phyloP scores from a whole-genome alignment of 2,329 filamentous ascomycete species.

The Penicillium vulpinum region DNA sequence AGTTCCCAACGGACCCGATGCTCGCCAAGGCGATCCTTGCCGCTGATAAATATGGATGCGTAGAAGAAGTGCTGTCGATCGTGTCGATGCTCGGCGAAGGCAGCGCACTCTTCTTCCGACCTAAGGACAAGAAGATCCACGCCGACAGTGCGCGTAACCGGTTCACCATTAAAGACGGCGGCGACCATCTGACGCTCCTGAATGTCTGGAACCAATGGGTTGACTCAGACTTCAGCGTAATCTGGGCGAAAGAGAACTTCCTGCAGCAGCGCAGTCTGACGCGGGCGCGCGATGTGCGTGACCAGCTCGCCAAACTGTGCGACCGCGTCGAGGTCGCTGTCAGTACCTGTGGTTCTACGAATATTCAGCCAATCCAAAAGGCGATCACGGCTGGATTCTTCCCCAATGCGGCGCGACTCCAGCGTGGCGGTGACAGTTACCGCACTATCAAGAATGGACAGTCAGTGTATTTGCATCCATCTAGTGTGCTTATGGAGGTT shows the following conservation, averaged over 20 bases:
- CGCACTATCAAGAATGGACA: conserved; percentile 88
- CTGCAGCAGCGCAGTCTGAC: conserved; percentile 87
- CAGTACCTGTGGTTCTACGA: conserved; percentile 67
- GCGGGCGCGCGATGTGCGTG: conserved; percentile 84
- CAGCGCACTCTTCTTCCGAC: conserved; percentile 85
- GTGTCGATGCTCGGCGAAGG: conserved; percentile 93
- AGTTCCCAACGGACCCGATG: conserved; percentile 92
- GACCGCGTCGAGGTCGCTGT: conserved; percentile 83
- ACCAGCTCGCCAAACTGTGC: conserved; percentile 88
- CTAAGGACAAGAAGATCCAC: conserved; percentile 96
- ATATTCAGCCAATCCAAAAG: conserved; percentile 78
- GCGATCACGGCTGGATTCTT: conserved; percentile 92
- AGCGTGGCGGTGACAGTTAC: conserved; percentile 82
- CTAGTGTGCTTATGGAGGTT: conserved; percentile 73
- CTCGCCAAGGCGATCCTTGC: conserved; percentile 85
- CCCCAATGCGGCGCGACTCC: conserved; percentile 81
- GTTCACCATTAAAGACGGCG: conserved; percentile 87
- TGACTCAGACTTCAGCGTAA: conserved; percentile 80
- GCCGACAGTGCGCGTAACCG: conserved; percentile 86
- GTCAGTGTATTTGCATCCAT: conserved; percentile 89
- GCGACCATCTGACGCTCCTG: conserved; percentile 82
- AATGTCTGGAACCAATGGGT: conserved; percentile 97
- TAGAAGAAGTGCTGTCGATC: conserved; percentile 87
- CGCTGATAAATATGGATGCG: conserved; percentile 85
- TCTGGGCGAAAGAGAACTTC: conserved; percentile 93